A percentile compares a stretch with the other conserved stretches of the same genome.
Conservation (phyloP, 495 filamentous ascomycete genomes). For the Trichoderma parareesei region DNA sequence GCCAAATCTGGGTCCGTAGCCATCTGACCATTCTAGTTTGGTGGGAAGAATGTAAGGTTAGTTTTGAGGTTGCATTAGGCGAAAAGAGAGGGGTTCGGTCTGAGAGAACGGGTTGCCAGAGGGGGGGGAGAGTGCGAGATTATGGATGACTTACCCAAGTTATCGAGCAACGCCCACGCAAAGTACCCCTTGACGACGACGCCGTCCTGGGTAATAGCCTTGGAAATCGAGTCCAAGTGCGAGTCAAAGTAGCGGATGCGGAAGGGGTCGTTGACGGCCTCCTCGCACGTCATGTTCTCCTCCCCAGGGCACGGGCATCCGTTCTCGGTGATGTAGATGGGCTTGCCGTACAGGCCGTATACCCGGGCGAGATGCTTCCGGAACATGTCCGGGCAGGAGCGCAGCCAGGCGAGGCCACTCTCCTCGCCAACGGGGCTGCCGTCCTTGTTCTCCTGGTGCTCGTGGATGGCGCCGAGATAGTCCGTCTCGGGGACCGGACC, state of each 20-base stretch:
- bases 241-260: slow-evolving; percentile 38
- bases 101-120: not conserved
- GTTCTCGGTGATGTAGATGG: slow-evolving; percentile 46
- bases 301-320: slow-evolving; percentile 41
- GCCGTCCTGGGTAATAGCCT: slow-evolving; percentile 32
- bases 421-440: slow-evolving; percentile 38
- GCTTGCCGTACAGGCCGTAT: slow-evolving; percentile 32
- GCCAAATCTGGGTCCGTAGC: slow-evolving; percentile 16
- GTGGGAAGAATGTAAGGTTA: not conserved
- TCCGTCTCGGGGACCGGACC: slow-evolving; percentile 35
- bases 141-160: slow-evolving; percentile 20
- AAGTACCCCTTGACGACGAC: slow-evolving; percentile 41
- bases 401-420: slow-evolving; percentile 40
- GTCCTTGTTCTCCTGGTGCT: slow-evolving; percentile 36
- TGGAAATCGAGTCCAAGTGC: slow-evolving; percentile 37
- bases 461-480: slow-evolving; percentile 37
- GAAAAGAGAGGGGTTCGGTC: not conserved
- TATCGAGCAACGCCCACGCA: slow-evolving; percentile 43
- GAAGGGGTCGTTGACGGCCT: slow-evolving; percentile 34
- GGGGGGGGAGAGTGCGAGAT: not conserved
- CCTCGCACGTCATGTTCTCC: slow-evolving; percentile 28
- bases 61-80: not conserved
- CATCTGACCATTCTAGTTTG: slow-evolving; percentile 19
- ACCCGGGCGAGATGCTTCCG: slow-evolving; percentile 40
- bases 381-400: slow-evolving; percentile 34